phyloP scores from a whole-genome alignment of 768 basidiomycete genomes.

The Mycena chlorophos region DNA sequence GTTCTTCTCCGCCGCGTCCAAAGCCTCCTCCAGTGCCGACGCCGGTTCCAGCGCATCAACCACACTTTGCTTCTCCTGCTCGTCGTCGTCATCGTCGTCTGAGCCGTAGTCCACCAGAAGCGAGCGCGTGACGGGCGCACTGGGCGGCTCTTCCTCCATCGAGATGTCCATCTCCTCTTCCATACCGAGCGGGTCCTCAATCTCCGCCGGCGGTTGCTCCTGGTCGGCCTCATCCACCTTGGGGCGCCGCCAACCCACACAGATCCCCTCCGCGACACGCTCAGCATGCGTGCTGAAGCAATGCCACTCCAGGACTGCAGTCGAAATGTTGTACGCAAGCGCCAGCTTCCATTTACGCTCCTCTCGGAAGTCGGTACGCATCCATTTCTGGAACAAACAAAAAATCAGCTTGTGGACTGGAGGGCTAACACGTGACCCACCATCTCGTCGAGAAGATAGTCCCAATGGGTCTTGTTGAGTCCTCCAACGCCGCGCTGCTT shows the following conservation, averaged over 20 bases:
- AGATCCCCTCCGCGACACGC: slow-evolving; percentile 64
- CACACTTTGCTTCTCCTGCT: slow-evolving; percentile 52
- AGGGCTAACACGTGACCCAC: slow-evolving; percentile 41
- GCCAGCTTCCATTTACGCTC: slow-evolving; percentile 91
- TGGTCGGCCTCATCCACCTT: slow-evolving; percentile 37
- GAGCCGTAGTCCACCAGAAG: slow-evolving; percentile 58
- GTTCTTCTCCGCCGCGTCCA: slow-evolving; percentile 42
- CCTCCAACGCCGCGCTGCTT: slow-evolving; percentile 83
- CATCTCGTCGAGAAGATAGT: slow-evolving; percentile 96
- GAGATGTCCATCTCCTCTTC: slow-evolving; percentile 29
- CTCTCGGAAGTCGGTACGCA: slow-evolving; percentile 92
- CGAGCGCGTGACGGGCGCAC: slow-evolving; percentile 25
- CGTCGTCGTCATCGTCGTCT: slow-evolving; percentile 64
- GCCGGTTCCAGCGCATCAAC: slow-evolving; percentile 62
- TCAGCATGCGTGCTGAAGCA: slow-evolving; percentile 63
- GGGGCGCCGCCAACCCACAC: slow-evolving; percentile 62
- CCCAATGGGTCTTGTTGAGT: slow-evolving; percentile 85
- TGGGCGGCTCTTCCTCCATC: slow-evolving; percentile 17
- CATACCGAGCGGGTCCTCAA: slow-evolving; percentile 1
- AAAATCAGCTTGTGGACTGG: slow-evolving; percentile 1
- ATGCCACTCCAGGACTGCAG: slow-evolving; percentile 87
- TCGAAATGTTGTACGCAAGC: slow-evolving; percentile 79
- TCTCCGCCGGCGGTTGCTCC: slow-evolving; percentile 9
- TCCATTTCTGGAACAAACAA: slow-evolving; percentile 74
- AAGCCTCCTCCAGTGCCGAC: slow-evolving; percentile 56